Evolutionary conservation across 202 grass and related monocot species (phyloP), one percentile per base, ranked within the genome.

Genomic region (Cymbopogon flexuosus): DNA sequence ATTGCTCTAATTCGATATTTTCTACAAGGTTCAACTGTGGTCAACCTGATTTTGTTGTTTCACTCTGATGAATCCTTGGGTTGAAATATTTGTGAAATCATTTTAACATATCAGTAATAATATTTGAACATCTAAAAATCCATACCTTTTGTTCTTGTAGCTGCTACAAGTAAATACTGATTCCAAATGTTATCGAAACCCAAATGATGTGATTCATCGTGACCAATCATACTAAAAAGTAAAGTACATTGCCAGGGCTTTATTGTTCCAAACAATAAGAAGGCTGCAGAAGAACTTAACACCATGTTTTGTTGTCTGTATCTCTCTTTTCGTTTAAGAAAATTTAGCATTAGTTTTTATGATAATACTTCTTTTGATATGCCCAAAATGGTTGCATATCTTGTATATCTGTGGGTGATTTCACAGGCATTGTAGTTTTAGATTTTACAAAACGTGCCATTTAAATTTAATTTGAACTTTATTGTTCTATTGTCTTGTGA

Each of bases 201-300:
- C 14, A 56, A 63, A 72, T 79, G 37, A 62, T 79, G 15, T 72
- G 65, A 59, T n/a, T 70, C 27, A 83, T 15, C 11, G 11, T 65
- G 40, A 54, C 15, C 62, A 57, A 24, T 74, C 33, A 36, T 84
- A 88, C 31, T 27, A 76, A 65, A 39, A 54, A 72, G 52, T 62
- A 63, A 80, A 84, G 31, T 62, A 70, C 39, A 84, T 75, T 62
- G 16, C 41, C 1, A 35, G 13, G 33, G 14, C 2, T 79, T 61
- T 77, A 75, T 79, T 41, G 30, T 86, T 81, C 12, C 1, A 34
- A 85, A 65, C 3, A 36, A 5, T 62, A 65, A 85, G 42, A 52
- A 65, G 16, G 14, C 30, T 77, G 49, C 23, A 40, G 56, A 77
- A 43, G 58, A 82, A 83, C 22, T 41, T 27, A 82, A 57, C 54